phyloP scores from a whole-genome alignment of 2,329 filamentous ascomycete genomes.

The Clathrospora elynae region DNA sequence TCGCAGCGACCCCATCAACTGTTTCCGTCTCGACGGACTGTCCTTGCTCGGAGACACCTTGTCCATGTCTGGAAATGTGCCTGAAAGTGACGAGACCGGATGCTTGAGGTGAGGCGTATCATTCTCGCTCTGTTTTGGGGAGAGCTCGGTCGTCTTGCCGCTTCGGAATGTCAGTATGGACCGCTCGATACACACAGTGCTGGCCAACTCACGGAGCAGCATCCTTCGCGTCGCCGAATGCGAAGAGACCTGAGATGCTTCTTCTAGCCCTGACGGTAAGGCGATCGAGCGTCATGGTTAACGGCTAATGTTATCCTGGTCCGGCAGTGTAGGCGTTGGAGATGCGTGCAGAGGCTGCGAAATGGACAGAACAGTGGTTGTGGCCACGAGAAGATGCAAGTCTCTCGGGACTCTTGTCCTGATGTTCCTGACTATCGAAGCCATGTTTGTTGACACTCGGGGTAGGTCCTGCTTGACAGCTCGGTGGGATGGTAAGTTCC shows the following conservation, averaged over 20 bases:
- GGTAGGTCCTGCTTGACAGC: slow-evolving; percentile 10
- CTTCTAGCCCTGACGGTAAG: slow-evolving; percentile 37
- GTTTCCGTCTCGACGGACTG: slow-evolving; percentile 35
- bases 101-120: slow-evolving; percentile 19
- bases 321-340: slow-evolving; percentile 1
- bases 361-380: neutral
- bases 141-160: neutral
- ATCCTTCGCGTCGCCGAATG: slow-evolving; percentile 18
- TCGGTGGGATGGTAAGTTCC: neutral
- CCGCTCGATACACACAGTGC: neutral
- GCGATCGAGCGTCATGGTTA: slow-evolving; percentile 34
- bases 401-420: neutral
- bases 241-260: slow-evolving; percentile 38
- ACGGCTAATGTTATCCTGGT: slow-evolving; percentile 14
- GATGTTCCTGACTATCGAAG: slow-evolving; percentile 8
- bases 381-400: neutral
- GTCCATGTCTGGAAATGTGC: slow-evolving; percentile 8
- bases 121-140: slow-evolving; percentile 15
- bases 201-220: neutral
- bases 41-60: slow-evolving; percentile 25
- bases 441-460: slow-evolving; percentile 19
- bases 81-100: slow-evolving; percentile 10
- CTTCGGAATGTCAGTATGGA: slow-evolving; percentile 8
- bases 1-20: slow-evolving; percentile 34
- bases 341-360: neutral